Base-by-base conservation (phyloP, 2,329 filamentous ascomycete species). In the Conoideocrella luteorostrata region DNA sequence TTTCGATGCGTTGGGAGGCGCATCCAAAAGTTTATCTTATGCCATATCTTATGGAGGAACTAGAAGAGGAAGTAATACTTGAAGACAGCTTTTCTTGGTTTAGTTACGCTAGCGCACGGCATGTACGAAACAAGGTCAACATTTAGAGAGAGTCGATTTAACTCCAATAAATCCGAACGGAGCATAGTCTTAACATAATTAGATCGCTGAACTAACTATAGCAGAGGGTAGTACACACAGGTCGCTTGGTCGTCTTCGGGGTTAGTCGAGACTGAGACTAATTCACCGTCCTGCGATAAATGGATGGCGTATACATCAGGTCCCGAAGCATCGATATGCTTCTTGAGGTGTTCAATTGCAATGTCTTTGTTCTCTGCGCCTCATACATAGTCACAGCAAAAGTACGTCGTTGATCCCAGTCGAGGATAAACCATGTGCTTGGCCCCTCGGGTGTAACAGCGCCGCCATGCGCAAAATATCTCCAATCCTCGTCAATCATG, bases 1-100 rank as follows among this genome's bases (percentile, higher is more conserved):
- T 65, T 59, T 2, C 59, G 56, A 45, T 68, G 62, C 22, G 37
- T 45, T 2, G 65, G 62, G 2, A 68, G 56, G 21, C 59, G 57
- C 47, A 61, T 58, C 48, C 54, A 55, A 5, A 63, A 47, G 45
- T 63, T 62, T 50, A 63, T 52, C 49, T 68, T 65, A 18, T 61
- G 33, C 64, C 63, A 67, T n/a, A 39, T 3, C 37, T 3, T 39
- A 5, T 30, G 13, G 17, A 55, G n/a, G 30, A 50, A 44, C 20
- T 56, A 49, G 12, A 34, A 41, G 17, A 56, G 26, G 22, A 60
- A 57, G 47, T 59, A 61, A 43, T 66, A 65, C 41, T 66, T 66
- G 50, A 66, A 65, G 3, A 58, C 58, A 24, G 55, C 43, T 50
- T 51, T 10, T 29, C 33, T 26, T 33, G 35, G 12, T 41, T 42